Conservation (phyloP, 2,329 filamentous ascomycete species). For the Penicillium griseofulvum region DNA sequence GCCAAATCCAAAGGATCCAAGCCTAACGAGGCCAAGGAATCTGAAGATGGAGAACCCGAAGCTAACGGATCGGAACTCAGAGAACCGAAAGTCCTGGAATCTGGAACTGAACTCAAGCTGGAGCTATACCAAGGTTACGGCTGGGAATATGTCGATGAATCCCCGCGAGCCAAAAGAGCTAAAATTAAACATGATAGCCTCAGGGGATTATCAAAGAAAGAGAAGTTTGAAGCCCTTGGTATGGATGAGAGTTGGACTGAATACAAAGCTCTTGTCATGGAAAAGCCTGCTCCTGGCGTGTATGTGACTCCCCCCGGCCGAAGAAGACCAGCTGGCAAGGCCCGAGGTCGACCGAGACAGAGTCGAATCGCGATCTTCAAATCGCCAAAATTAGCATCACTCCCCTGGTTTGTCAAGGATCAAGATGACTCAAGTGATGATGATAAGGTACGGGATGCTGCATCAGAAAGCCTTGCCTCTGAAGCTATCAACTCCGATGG, state of each 20-base stretch:
- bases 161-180: slow-evolving; percentile 7
- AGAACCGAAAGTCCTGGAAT: neutral
- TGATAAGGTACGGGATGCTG: neutral
- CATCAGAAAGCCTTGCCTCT: neutral
- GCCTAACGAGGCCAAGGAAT: neutral
- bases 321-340: slow-evolving; percentile 38
- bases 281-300: slow-evolving; percentile 39
- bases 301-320: slow-evolving; percentile 43
- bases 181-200: slow-evolving; percentile 21
- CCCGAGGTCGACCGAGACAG: slow-evolving; percentile 38
- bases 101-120: neutral
- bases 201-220: slow-evolving; percentile 36
- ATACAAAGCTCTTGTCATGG: slow-evolving; percentile 38
- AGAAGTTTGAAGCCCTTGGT: slow-evolving; percentile 40
- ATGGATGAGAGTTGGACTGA: slow-evolving; percentile 44
- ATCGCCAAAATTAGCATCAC: slow-evolving; percentile 28
- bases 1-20: neutral
- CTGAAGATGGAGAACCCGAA: neutral
- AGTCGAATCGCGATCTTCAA: slow-evolving; percentile 44
- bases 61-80: neutral
- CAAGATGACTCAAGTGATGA: slow-evolving; percentile 7
- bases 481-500: neutral
- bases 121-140: neutral
- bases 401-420: slow-evolving; percentile 38
- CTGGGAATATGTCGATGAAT: slow-evolving; percentile 6